phyloP scores from a whole-genome alignment of 2,329 filamentous ascomycete genomes.

The Xylaria sp. region DNA sequence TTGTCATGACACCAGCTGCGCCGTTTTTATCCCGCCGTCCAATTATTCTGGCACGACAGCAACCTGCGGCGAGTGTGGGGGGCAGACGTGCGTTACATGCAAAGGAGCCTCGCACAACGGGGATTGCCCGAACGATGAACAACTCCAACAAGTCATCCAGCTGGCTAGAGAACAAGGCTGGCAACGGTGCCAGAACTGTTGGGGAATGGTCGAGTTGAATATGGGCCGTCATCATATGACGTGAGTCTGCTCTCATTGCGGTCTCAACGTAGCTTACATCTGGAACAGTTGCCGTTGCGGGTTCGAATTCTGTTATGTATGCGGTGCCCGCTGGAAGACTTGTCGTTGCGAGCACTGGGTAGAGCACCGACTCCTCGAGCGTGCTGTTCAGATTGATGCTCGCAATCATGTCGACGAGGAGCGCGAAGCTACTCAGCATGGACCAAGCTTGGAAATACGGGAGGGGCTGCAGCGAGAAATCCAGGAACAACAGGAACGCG shows the following conservation, averaged over 20 bases:
- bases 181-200: conserved; percentile 57
- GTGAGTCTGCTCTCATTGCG: conserved; percentile 46
- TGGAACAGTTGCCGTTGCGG: conserved; percentile 52
- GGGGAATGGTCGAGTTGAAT: conserved; percentile 53
- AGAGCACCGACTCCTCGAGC: neutral
- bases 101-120: conserved; percentile 51
- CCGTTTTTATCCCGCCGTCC: conserved; percentile 49
- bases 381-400: neutral
- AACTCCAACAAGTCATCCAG: conserved; percentile 46
- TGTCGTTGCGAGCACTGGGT: conserved; percentile 41
- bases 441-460: neutral
- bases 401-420: neutral
- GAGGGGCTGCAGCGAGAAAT: neutral
- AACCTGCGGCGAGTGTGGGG: conserved; percentile 49
- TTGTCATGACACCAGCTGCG: conserved; percentile 52
- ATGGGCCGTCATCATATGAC: conserved; percentile 62
- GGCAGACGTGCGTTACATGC: conserved; percentile 56
- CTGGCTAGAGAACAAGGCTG: conserved; percentile 52
- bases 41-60: conserved; percentile 44
- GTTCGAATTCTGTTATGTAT: conserved; percentile 44
- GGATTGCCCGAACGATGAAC: conserved; percentile 54
- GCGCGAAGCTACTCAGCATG: conserved; percentile 39
- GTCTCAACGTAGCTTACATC: neutral
- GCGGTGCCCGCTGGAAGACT: conserved; percentile 37
- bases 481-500: neutral